phyloP scores from a whole-genome alignment of 352 stramenopile species.

The Globisporangium spiculum region DNA sequence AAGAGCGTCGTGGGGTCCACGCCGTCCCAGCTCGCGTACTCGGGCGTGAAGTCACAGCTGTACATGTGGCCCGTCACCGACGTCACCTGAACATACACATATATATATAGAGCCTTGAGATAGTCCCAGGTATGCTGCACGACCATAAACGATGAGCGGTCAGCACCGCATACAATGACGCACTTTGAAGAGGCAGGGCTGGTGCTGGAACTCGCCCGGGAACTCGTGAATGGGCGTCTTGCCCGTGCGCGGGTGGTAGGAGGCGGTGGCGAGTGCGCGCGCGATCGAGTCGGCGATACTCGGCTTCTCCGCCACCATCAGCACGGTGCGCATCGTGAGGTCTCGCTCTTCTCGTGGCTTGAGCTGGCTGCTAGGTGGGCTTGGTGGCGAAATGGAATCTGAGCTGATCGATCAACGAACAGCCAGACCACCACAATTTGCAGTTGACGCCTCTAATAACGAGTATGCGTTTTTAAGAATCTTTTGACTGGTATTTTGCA shows the following conservation, averaged over 20 bases:
- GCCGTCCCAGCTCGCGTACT: constrained; percentile 41
- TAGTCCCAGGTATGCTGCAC: background rate
- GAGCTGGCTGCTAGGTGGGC: background rate
- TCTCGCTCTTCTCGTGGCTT: background rate
- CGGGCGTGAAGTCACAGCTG: constrained; percentile 66
- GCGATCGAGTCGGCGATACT: constrained; percentile 63
- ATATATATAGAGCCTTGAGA: constrained; percentile 9
- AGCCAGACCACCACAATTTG: background rate
- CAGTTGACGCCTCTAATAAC: background rate
- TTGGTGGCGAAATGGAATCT: background rate
- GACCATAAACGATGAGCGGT: background rate
- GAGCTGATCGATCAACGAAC: background rate
- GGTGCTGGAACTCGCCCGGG: constrained; percentile 29
- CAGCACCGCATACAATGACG: background rate
- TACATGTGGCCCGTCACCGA: constrained; percentile 81
- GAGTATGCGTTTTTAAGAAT: background rate
- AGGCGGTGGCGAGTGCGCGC: constrained; percentile 29
- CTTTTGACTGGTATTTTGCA: background rate
- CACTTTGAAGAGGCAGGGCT: constrained; percentile 32
- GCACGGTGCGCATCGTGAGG: constrained; percentile 22
- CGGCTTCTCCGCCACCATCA: constrained; percentile 80
- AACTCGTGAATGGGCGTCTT: constrained; percentile 63
- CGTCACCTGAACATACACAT: constrained; percentile 29
- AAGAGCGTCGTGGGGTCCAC: no score
- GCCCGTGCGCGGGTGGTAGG: constrained; percentile 23